Evolutionary conservation across 495 filamentous ascomycete genomes (phyloP), one percentile per base, ranked within the genome.

Genomic region (Bombardia bombarda): DNA sequence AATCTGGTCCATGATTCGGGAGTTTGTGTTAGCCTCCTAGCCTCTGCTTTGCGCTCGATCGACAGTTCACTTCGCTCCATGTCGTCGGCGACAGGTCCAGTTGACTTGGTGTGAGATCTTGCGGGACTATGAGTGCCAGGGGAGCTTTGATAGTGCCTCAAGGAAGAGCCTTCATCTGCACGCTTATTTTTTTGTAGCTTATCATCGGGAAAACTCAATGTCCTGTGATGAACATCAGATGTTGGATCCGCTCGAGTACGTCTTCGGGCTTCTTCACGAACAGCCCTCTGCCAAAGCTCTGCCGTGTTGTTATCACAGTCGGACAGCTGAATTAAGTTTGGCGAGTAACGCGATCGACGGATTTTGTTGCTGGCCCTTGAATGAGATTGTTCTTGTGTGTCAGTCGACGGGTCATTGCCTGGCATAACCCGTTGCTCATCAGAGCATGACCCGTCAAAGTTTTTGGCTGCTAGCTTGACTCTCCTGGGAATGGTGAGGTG

Each of bases 1-100:
- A 60, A 66, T 31, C 51, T 58, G 9, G 63, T 53, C 63, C 63
- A 66, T 7, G 57, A 56, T 16, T 49, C 59, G 9, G 61, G 57
- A 6, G 25, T 44, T 42, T 20, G 47, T 14, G 31, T 21, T 23
- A 22, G 14, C n/a, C 16, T 7, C 24, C 24, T 28, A 3, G 7
- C 36, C 21, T n/a, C 20, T 21, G 17, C n/a, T 22, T 43, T 26
- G 14, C 14, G 28, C 13, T 16, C 28, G 7, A 7, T 21, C 17
- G 37, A n/a, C n/a, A n/a, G n/a, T n/a, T n/a, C n/a, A n/a, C n/a
- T n/a, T n/a, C n/a, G n/a, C n/a, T n/a, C n/a, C n/a, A n/a, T n/a
- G n/a, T n/a, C n/a, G n/a, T n/a, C n/a, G n/a, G n/a, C n/a, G n/a
- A n/a, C n/a, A n/a, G n/a, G n/a, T n/a, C n/a, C n/a, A n/a, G n/a